Conservation (phyloP, 202 grass and related monocot genomes). For the Carex arenaria region DNA sequence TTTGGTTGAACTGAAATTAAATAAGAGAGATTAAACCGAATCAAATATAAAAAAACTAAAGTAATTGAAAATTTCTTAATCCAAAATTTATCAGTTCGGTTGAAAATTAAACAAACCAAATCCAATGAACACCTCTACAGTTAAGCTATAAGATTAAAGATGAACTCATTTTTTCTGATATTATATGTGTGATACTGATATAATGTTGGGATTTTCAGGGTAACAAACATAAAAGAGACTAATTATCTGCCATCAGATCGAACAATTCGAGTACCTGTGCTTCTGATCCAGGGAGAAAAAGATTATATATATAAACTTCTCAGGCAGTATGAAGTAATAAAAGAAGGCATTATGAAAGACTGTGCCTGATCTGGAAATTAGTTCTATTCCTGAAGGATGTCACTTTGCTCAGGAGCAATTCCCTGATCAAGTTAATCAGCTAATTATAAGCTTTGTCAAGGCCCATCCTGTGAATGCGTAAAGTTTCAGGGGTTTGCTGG, state of each 20-base stretch:
- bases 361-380: slow-evolving; percentile 41
- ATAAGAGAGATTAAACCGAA: too few relatives aligned
- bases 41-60: too few relatives aligned
- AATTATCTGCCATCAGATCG: not conserved
- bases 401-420: slow-evolving; percentile 67
- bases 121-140: slow-evolving; percentile 24
- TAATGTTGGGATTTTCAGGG: not conserved
- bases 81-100: too few relatives aligned
- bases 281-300: slow-evolving; percentile 51
- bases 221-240: not conserved
- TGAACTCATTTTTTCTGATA: not conserved
- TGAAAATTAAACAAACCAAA: too few relatives aligned
- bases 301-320: slow-evolving; percentile 49
- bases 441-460: slow-evolving; percentile 31
- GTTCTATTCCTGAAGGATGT: slow-evolving; percentile 34
- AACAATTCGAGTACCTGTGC: slow-evolving; percentile 48
- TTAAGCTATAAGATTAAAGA: not conserved
- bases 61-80: too few relatives aligned
- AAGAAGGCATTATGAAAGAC: slow-evolving; percentile 36
- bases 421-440: slow-evolving; percentile 36
- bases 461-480: not conserved
- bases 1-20: too few relatives aligned
- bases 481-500: not conserved
- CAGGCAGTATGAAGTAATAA: slow-evolving; percentile 26
- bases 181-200: not conserved